Base-by-base conservation (phyloP, 2,329 filamentous ascomycete genomes). In the Fusarium sp. region DNA sequence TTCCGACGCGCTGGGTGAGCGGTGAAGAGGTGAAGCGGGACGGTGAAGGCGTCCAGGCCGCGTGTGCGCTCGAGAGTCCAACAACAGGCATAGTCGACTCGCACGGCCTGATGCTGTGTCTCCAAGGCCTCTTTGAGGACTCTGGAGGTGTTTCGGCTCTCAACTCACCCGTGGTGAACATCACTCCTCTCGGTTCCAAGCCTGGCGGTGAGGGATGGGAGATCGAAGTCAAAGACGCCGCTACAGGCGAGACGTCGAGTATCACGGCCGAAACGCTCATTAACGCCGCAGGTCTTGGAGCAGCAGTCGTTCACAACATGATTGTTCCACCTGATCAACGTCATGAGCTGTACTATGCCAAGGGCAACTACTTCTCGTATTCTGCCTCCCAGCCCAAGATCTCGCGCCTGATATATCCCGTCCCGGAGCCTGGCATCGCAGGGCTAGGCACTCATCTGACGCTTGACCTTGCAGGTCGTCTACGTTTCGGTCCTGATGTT, bases 301-400 rank as follows among this genome's bases (percentile, higher is more conserved):
- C 94, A 20, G 90, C 90, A 50, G 81, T 81, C 21, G 82, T 98
- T 43, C 90, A 91, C 74, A 99, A 98, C 80, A 90, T 94, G 86
- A 86, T 98, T 36, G 83, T 93, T 0, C 88, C 90, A 0, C 70
- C 80, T 0, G 77, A 81, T 1, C 79, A 85, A 7, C 88, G 88
- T 49, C 81, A 82, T 38, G 85, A 79, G 23, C 86, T 93, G 7
- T 92, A 87, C 82, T 98, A 91, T 79, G 95, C 95, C 60, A 99
- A 99, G 81, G 96, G 96, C 1, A 95, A 93, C 62, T 99, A 99
- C 82, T 98, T 96, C 81, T 91, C 90, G 28, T 98, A 97, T 81
- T 79, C 85, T 0, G 82, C 88, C 2, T 87, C 89, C 0, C 74
- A 75, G 1, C 94, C 93, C 0, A 76, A 73, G 28, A 88, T 94